Evolutionary conservation across 495 filamentous ascomycete species (phyloP).

Genomic region (Gamarada debralockiae): DNA sequence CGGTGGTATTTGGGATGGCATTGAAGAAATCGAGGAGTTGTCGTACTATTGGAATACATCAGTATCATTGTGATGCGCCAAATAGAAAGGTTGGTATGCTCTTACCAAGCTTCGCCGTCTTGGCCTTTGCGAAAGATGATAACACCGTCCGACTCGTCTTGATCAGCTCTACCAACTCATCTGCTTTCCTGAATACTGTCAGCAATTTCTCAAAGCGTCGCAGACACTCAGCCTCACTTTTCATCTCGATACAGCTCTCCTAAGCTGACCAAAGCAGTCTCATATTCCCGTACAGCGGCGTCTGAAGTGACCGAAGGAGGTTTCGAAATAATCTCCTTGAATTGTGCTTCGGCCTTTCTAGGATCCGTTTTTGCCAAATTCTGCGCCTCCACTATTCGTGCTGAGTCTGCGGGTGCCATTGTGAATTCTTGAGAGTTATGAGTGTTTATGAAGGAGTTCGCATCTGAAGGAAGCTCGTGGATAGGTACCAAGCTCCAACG

Average conservation of each 20-base stretch:
- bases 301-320: conserved; percentile 77
- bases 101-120: conserved; percentile 96
- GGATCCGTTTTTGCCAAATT: conserved; percentile 74
- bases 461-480: background rate
- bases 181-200: conserved; percentile 51
- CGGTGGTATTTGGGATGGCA: conserved; percentile 85
- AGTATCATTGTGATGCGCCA: conserved; percentile 5
- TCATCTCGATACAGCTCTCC: conserved; percentile 91
- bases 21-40: conserved; percentile 96
- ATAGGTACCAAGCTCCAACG: conserved; percentile 6
- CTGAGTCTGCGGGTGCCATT: conserved; percentile 46
- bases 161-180: conserved; percentile 89
- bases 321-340: conserved; percentile 83
- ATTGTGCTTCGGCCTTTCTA: conserved; percentile 73
- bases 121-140: conserved; percentile 95
- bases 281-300: conserved; percentile 81
- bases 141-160: conserved; percentile 85
- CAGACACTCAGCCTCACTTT: conserved; percentile 43
- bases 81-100: background rate
- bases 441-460: conserved; percentile 15
- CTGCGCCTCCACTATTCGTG: conserved; percentile 67
- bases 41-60: conserved; percentile 59
- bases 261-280: conserved; percentile 75
- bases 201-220: background rate
- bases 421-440: conserved; percentile 13